These are phyloP conservation scores for Penicillium angulare DNA, from an alignment of 495 filamentous ascomycete genomes.

Conservation along the genomic window DNA sequence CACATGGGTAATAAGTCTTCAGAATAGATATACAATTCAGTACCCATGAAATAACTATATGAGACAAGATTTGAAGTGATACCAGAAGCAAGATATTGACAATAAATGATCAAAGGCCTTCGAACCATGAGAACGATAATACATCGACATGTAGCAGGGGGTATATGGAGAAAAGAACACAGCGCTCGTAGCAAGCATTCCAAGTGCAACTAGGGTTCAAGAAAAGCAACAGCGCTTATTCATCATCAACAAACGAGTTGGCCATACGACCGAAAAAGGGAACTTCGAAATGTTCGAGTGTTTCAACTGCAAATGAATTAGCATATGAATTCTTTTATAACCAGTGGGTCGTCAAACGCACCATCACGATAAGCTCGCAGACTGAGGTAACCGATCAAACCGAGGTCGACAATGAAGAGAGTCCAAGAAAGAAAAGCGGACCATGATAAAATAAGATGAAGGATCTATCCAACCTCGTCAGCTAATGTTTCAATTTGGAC, in stretches of 20 bases:
- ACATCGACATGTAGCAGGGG: conserved; percentile 5
- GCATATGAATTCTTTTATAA: neutral
- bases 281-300: conserved; percentile 87
- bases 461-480: conserved; percentile 40
- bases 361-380: conserved; percentile 82
- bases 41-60: neutral
- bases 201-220: conserved; percentile 12
- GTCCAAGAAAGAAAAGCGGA: conserved; percentile 81
- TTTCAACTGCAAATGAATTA: conserved; percentile 58
- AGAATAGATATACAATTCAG: no score
- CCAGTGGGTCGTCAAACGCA: conserved; percentile 26
- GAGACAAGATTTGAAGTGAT: neutral
- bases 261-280: conserved; percentile 76
- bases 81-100: neutral
- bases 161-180: conserved; percentile 22
- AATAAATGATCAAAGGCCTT: neutral
- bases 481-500: neutral
- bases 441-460: conserved; percentile 86
- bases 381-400: conserved; percentile 73
- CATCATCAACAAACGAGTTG: conserved; percentile 88
- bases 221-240: conserved; percentile 46
- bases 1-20: no score
- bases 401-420: conserved; percentile 71
- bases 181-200: conserved; percentile 9
- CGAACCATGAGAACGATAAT: neutral